Percentiles rank a stretch among this genome's conserved stretches.
These are phyloP conservation scores for Leishmania major DNA, from an alignment of 208 protist species.

Conservation along the genomic window DNA sequence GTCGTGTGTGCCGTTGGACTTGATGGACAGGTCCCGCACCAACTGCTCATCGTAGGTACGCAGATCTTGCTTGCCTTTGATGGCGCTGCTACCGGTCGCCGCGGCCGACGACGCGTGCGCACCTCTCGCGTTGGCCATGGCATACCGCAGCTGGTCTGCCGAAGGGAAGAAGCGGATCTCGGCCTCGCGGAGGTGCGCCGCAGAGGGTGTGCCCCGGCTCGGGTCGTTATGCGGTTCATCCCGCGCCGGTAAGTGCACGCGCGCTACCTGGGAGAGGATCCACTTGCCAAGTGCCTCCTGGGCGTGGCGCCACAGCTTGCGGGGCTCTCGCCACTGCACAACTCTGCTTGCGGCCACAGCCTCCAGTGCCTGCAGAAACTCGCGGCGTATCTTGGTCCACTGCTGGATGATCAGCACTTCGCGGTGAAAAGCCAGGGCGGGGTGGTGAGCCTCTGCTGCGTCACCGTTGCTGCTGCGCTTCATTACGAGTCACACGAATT, in stretches of 20 bases:
- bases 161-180: conserved; percentile 51
- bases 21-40: conserved; percentile 79
- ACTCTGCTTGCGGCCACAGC: conserved; percentile 12
- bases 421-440: conserved; percentile 73
- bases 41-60: conserved; percentile 83
- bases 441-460: conserved; percentile 50
- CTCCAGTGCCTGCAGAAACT: conserved; percentile 69
- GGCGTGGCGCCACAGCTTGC: conserved; percentile 85
- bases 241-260: conserved; percentile 32
- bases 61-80: background rate
- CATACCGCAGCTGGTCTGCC: conserved; percentile 19
- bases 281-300: conserved; percentile 90
- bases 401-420: conserved; percentile 76
- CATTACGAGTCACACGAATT: conserved; percentile 29
- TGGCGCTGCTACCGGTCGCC: background rate
- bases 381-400: conserved; percentile 67
- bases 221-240: background rate
- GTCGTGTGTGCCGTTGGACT: conserved; percentile 58
- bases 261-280: conserved; percentile 84
- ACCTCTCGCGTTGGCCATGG: background rate
- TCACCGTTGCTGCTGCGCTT: conserved; percentile 46
- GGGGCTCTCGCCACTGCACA: conserved; percentile 65
- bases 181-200: conserved; percentile 19
- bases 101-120: background rate
- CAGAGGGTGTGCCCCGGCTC: background rate